These are phyloP conservation scores for Linum lewisii DNA, from an alignment of 345 rosid genomes.

Conservation along the genomic window DNA sequence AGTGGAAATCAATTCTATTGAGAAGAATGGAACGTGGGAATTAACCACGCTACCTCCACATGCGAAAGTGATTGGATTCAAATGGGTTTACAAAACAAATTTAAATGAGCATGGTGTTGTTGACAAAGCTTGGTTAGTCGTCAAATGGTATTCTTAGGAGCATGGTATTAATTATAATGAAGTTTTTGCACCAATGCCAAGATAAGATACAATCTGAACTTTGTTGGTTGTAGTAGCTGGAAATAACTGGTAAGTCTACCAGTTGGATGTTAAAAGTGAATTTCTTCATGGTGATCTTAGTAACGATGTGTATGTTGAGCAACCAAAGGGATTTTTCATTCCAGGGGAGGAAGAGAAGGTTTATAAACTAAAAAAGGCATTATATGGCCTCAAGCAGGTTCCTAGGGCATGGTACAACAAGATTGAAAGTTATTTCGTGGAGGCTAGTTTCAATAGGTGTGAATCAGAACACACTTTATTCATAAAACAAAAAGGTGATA, in stretches of 20 bases:
- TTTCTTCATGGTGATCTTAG: neutral
- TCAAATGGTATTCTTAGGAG: neutral
- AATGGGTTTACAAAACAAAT: neutral
- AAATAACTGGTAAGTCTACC: neutral
- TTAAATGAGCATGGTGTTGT: neutral
- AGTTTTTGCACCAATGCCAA: neutral
- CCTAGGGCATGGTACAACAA: slow-evolving; percentile 1
- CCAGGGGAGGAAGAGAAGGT: slow-evolving; percentile 1
- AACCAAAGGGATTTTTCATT: neutral
- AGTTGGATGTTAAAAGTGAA: neutral
- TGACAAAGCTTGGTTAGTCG: neutral
- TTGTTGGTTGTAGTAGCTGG: neutral
- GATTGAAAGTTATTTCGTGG: neutral
- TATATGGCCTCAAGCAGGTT: neutral
- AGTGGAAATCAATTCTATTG: neutral
- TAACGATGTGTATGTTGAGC: neutral
- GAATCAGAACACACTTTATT: neutral
- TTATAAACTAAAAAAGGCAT: neutral
- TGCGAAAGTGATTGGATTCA: neutral
- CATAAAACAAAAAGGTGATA: neutral
- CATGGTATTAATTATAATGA: neutral
- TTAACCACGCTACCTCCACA: neutral
- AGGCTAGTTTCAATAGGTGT: neutral
- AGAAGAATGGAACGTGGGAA: neutral
- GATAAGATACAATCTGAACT: neutral